Base-by-base conservation (phyloP, 768 basidiomycete species). In the Boletus rubroflammeus region DNA sequence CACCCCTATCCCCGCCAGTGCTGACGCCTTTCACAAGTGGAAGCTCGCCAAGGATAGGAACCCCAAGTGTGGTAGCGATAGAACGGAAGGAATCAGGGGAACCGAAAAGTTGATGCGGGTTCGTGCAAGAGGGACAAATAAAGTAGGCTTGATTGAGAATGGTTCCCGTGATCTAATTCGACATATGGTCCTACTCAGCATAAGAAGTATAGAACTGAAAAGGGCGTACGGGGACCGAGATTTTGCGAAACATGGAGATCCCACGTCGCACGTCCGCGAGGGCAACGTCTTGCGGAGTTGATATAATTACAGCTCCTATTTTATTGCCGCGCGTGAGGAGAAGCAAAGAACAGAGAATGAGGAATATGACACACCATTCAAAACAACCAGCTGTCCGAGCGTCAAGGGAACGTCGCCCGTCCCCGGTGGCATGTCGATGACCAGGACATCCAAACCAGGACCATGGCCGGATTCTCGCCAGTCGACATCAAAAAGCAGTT, bases 331-430 rank as follows among this genome's bases (percentile, higher is more conserved):
- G 32, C 1, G 29, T 39, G 11, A 47, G 25, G 11, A 17, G 26
- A 44, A 35, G 15, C 0, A 9, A 23, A 8, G 5, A 29, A 17
- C 15, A 9, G 21, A 1, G 5, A 3, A 19, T 25, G 31, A 39
- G 8, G n/a, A 32, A 25, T 17, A 6, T n/a, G 15, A 67, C 84
- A 40, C 46, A 91, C 93, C 93, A 59, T 96, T 83, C 1, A 94
- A 88, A 14, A 78, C 17, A 25, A 94, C 90, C 21, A 95, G 78
- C 64, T 97, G 94, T 1, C 90, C 93, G 0, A 99, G 75, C 7
- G 91, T 94, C 44, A 99, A 78, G 8, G 92, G 91, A 0, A 99
- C 93, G 67, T 99, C 96, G 0, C 96, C 96, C 0, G 96, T 99
- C 0, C 96, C 96, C 0, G 96, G 96, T 3, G 96, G 96, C 86